phyloP scores from a whole-genome alignment of 2,329 filamentous ascomycete species.

The Phyllosticta citribraziliensis region DNA sequence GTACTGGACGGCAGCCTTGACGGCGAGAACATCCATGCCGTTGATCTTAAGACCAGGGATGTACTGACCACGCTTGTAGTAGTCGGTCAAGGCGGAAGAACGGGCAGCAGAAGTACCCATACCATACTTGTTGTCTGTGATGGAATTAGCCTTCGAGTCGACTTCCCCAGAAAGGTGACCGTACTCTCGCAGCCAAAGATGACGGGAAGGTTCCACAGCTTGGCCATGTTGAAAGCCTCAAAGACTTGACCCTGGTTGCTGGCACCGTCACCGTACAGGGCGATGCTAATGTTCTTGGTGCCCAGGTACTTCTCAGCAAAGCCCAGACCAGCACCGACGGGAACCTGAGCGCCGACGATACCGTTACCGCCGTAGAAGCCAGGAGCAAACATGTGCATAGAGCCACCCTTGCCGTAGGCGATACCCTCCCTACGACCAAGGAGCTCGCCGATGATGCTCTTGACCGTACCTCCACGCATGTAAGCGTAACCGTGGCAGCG shows the following conservation, averaged over 20 bases:
- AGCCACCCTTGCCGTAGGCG: slow-evolving; percentile 96
- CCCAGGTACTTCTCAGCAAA: slow-evolving; percentile 94
- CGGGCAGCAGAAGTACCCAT: slow-evolving; percentile 97
- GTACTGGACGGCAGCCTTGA: slow-evolving; percentile 92
- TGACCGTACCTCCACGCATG: slow-evolving; percentile 87
- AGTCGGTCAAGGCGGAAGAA: slow-evolving; percentile 92
- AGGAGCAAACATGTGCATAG: slow-evolving; percentile 99
- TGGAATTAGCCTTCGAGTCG: slow-evolving; percentile 14
- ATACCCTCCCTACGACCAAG: slow-evolving; percentile 93
- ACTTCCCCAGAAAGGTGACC: slow-evolving; percentile 28
- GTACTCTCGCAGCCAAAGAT: slow-evolving; percentile 97
- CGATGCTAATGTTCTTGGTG: slow-evolving; percentile 75
- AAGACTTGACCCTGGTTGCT: slow-evolving; percentile 99
- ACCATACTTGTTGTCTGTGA: slow-evolving; percentile 96
- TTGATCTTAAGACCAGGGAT: slow-evolving; percentile 99
- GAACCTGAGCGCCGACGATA: slow-evolving; percentile 97
- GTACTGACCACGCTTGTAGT: slow-evolving; percentile 99
- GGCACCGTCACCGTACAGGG: slow-evolving; percentile 95
- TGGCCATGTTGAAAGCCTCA: slow-evolving; percentile 99
- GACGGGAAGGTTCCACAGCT: slow-evolving; percentile 92
- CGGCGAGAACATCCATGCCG: slow-evolving; percentile 97
- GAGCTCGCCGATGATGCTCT: slow-evolving; percentile 91
- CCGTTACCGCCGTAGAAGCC: slow-evolving; percentile 98
- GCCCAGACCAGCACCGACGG: slow-evolving; percentile 89
- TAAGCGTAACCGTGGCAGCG: slow-evolving; percentile 97